phyloP scores from a whole-genome alignment of 176 grass and related monocot species.

The Pontederia crassipes region DNA sequence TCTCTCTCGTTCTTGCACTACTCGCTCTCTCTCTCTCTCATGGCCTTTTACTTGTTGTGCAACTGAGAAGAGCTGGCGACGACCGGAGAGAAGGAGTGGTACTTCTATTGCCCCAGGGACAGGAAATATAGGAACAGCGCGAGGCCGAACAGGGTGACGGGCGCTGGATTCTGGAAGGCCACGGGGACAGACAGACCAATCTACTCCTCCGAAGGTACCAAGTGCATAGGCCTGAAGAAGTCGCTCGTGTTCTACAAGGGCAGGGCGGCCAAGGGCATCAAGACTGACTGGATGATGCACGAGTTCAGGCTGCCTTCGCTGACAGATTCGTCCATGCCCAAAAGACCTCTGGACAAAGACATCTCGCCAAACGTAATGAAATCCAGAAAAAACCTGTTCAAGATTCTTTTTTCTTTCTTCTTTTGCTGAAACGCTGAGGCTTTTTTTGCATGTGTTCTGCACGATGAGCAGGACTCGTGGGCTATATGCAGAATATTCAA shows the following conservation, averaged over 20 bases:
- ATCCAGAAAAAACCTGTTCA: slow-evolving; percentile 7
- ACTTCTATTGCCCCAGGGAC: slow-evolving; percentile 98
- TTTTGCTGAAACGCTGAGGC: not conserved
- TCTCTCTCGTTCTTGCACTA: not conserved
- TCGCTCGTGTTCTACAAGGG: slow-evolving; percentile 98
- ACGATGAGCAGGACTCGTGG: slow-evolving; percentile 75
- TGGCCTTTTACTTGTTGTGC: not conserved
- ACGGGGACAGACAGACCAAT: slow-evolving; percentile 94
- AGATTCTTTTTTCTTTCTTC: not conserved
- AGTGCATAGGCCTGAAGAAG: slow-evolving; percentile 97
- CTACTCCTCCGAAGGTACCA: slow-evolving; percentile 75
- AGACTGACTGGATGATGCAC: slow-evolving; percentile 99
- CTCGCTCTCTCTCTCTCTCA: not conserved
- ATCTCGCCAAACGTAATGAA: slow-evolving; percentile 79
- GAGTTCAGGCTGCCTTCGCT: slow-evolving; percentile 82
- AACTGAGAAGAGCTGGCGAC: slow-evolving; percentile 60
- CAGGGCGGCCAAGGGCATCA: slow-evolving; percentile 82
- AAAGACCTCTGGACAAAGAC: slow-evolving; percentile 72
- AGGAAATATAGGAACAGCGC: slow-evolving; percentile 95
- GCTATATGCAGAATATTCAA: slow-evolving; percentile 98
- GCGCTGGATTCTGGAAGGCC: slow-evolving; percentile 96
- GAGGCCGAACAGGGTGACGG: slow-evolving; percentile 84
- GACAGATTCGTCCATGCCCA: slow-evolving; percentile 39
- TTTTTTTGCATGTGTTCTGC: not conserved
- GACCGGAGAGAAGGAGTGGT: slow-evolving; percentile 98